phyloP scores from a whole-genome alignment of 345 rosid species.

The Eucalyptus tenuipes region DNA sequence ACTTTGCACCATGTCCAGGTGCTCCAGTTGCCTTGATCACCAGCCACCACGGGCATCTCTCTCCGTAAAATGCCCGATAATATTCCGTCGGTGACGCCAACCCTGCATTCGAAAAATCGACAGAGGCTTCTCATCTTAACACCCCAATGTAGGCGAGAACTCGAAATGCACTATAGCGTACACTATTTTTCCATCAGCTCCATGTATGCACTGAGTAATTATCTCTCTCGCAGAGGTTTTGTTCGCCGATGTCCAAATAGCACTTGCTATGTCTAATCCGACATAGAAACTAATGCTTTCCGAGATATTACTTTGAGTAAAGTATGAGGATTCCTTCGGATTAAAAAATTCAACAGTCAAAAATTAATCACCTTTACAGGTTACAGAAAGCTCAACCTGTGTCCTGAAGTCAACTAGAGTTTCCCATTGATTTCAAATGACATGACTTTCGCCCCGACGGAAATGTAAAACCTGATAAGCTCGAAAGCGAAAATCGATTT shows the following conservation, averaged over 20 bases:
- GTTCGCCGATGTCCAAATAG: neutral
- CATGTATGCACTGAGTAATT: neutral
- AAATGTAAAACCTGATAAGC: neutral
- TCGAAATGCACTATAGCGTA: neutral
- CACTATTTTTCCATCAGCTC: neutral
- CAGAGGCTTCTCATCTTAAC: neutral
- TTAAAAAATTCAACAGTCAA: neutral
- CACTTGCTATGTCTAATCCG: neutral
- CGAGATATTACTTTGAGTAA: neutral
- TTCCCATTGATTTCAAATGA: neutral
- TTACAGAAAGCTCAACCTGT: neutral
- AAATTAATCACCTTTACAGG: neutral
- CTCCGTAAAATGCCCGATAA: conserved; percentile 68
- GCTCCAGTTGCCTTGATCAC: conserved; percentile 86
- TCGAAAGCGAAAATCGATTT: neutral
- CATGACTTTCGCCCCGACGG: neutral
- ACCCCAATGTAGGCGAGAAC: neutral
- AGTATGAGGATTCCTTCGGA: neutral
- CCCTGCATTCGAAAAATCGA: conserved; percentile 8
- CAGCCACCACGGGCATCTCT: conserved; percentile 83
- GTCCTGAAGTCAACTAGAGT: neutral
- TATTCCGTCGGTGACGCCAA: conserved; percentile 56
- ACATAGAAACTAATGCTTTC: neutral
- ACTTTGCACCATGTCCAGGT: conserved; percentile 94
- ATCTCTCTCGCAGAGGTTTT: neutral